Percentiles rank a stretch among this genome's conserved stretches.
Conservation (phyloP, 192 early-diverging fungal species). For the Oehlia diaphana region DNA sequence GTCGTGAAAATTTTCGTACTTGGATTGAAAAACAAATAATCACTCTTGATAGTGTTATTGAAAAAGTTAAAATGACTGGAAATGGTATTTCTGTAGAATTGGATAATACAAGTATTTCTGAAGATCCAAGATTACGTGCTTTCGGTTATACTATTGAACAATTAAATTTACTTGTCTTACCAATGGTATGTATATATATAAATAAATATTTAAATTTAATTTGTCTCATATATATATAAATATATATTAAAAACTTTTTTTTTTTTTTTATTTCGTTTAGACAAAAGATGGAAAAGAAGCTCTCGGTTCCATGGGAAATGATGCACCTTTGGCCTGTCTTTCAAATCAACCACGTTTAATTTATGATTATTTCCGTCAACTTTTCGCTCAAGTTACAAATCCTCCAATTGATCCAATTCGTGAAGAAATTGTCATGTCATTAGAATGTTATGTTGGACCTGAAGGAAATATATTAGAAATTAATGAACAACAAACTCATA, state of each 20-base stretch:
- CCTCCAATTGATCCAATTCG: slow-evolving; percentile 99
- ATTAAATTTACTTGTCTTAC: slow-evolving; percentile 81
- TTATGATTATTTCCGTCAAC: slow-evolving; percentile 97
- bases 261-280: slow-evolving; percentile 1
- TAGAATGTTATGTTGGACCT: slow-evolving; percentile 91
- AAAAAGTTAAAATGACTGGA: slow-evolving; percentile 37
- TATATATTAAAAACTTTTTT: too few relatives aligned
- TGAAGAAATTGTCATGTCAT: slow-evolving; percentile 97
- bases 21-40: slow-evolving; percentile 90
- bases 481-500: slow-evolving; percentile 71
- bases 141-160: slow-evolving; percentile 96
- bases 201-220: slow-evolving; percentile 9
- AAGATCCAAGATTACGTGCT: slow-evolving; percentile 76
- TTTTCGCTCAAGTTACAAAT: slow-evolving; percentile 98
- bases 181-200: slow-evolving; percentile 68
- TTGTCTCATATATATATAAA: background rate
- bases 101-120: slow-evolving; percentile 63
- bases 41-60: slow-evolving; percentile 60
- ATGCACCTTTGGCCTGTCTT: slow-evolving; percentile 92
- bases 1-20: slow-evolving; percentile 69
- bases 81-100: slow-evolving; percentile 41
- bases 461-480: slow-evolving; percentile 94
- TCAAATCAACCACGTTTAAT: slow-evolving; percentile 82
- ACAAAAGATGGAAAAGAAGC: slow-evolving; percentile 87
- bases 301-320: slow-evolving; percentile 98